These are phyloP conservation scores for Sporopachydermia quercuum DNA, from an alignment of 805 yeast species.

Conservation along the genomic window DNA sequence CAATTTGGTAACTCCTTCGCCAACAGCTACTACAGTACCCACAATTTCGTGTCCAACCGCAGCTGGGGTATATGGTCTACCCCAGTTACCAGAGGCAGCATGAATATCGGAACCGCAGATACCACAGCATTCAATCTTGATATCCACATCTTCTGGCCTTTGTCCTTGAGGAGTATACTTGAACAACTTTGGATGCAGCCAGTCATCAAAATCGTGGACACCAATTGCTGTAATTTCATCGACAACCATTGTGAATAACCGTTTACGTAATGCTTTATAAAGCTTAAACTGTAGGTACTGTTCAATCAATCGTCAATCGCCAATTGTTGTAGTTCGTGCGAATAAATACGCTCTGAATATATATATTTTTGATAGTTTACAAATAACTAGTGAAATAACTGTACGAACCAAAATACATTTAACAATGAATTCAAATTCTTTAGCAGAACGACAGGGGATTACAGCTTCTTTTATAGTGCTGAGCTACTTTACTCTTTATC, in stretches of 20 bases:
- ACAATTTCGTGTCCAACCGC: constrained; percentile 20
- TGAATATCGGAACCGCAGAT: constrained; percentile 14
- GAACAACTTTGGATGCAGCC: constrained; percentile 10
- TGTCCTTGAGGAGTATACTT: constrained; percentile 22
- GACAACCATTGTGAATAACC: constrained; percentile 14
- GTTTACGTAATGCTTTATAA: no score
- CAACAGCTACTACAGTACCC: constrained; percentile 22
- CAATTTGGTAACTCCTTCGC: constrained; percentile 20
- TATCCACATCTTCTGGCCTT: constrained; percentile 5
- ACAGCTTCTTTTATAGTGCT: no score
- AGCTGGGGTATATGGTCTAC: constrained; percentile 9
- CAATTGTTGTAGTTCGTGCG: no score
- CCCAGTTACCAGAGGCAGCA: constrained; percentile 14
- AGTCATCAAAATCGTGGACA: constrained; percentile 7
- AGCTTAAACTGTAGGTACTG: no score
- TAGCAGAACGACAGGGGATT: no score
- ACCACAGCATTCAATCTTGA: constrained; percentile 2
- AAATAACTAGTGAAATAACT: no score
- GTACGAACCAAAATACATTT: no score
- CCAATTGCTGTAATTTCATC: constrained; percentile 6
- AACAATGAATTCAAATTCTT: no score
- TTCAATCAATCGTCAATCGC: no score
- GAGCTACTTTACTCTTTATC: no score
- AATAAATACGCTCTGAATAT: no score
- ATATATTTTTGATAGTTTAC: no score